Evolutionary conservation across 495 filamentous ascomycete species (phyloP), one percentile per base, ranked within the genome.

Genomic region (Xylaria curta): DNA sequence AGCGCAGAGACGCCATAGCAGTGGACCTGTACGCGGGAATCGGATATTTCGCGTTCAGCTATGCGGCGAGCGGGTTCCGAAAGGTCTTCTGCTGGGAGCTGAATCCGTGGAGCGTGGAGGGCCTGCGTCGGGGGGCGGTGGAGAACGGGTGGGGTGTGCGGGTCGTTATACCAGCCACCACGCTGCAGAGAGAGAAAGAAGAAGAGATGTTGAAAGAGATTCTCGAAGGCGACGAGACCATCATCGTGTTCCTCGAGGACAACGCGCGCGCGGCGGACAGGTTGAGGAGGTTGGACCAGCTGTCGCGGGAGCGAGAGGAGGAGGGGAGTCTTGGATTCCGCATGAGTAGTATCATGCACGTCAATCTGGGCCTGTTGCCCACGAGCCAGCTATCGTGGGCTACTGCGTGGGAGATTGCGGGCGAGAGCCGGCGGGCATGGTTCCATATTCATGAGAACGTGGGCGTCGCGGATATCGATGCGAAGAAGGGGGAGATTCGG

Each of bases 1-100:
- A 13, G 2, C 42, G 68, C 31, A 8, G 8, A 69, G 33, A 42
- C 53, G 1, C 49, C 51, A 1, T 75, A 63, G 93, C 92, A 0
- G 89, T 96, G 0, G 95, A 98, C 78, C 81, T 98, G 74, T 97
- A 95, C 84, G 92, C 92, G 3, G 95, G 95, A 0, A 97, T 98
- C 71, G 95, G 95, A 2, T 98, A 98, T 79, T 98, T 97, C 79
- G 87, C 91, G 19, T 95, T 97, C 73, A 90, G 87, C 44, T 97
- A 96, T 76, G 83, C 90, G 24, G 86, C 83, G 70, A 84, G 91
- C n/a, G 94, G 94, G 0, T 83, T 93, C 68, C 85, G 87, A 60
- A 53, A 24, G 21, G 91, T 97, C 10, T 83, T 95, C 70, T 92
- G 93, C 74, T 98, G 92, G 92, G 95, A 98, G 78, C 80, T 98